Conservation (phyloP, 108 stramenopile genomes). For the Nitzschia sp. region DNA sequence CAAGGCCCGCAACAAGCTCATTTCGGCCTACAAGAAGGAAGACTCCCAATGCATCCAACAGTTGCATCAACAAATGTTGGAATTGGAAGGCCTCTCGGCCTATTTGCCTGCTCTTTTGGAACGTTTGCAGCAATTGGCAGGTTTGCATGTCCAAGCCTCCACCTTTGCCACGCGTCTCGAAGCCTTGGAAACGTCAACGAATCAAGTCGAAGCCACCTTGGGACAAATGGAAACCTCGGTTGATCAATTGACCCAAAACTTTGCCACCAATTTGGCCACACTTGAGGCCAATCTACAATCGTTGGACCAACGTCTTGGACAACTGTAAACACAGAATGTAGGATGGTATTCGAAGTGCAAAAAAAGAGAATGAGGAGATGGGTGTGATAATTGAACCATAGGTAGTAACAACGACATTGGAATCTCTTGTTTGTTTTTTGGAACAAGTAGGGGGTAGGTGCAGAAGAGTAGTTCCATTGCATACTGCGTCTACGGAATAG, state of each 20-base stretch:
- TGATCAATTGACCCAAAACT: conserved; percentile 50
- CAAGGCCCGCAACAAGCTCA: conserved; percentile 63
- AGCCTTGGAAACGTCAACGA: conserved; percentile 46
- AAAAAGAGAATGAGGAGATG: not conserved
- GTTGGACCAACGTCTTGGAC: conserved; percentile 57
- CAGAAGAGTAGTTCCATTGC: too few relatives aligned
- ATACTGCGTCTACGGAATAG: too few relatives aligned
- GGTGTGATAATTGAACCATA: not conserved
- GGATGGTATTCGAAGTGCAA: not conserved
- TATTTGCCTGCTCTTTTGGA: conserved; percentile 61
- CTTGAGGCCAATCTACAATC: conserved; percentile 66
- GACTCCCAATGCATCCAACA: conserved; percentile 70
- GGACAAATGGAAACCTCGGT: conserved; percentile 51
- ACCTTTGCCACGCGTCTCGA: conserved; percentile 54
- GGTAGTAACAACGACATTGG: not conserved
- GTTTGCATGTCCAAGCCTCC: conserved; percentile 59
- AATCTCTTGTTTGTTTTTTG: too few relatives aligned
- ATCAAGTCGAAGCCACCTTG: conserved; percentile 42
- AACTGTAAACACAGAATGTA: conserved; percentile 12
- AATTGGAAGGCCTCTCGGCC: conserved; percentile 64
- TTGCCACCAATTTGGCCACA: conserved; percentile 51
- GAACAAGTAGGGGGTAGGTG: too few relatives aligned
- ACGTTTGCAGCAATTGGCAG: conserved; percentile 63
- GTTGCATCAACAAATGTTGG: conserved; percentile 65
- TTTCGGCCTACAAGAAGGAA: conserved; percentile 38